Conservation (phyloP, 805 yeast species). For the Hanseniaspora occidentalis region DNA sequence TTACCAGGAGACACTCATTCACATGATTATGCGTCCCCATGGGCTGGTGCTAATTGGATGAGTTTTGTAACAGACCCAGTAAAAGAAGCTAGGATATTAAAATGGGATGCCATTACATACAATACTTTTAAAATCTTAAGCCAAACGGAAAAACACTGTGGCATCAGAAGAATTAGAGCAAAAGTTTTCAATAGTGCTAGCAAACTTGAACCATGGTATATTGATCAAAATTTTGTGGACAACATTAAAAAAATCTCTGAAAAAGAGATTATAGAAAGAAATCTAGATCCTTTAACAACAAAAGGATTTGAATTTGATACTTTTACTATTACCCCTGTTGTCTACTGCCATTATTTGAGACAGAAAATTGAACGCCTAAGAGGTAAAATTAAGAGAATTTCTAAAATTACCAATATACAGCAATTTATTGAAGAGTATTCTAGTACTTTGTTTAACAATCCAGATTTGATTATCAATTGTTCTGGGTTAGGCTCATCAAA, state of each 20-base stretch:
- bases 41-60: conserved; percentile 65
- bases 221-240: conserved; percentile 25
- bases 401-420: conserved; percentile 10
- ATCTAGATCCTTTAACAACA: conserved; percentile 22
- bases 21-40: conserved; percentile 46
- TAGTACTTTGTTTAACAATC: conserved; percentile 32
- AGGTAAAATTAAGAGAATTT: conserved; percentile 31
- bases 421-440: conserved; percentile 26
- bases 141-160: conserved; percentile 34
- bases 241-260: conserved; percentile 26
- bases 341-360: conserved; percentile 41
- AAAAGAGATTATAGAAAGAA: conserved; percentile 22
- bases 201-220: conserved; percentile 38
- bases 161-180: conserved; percentile 25
- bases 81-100: background rate
- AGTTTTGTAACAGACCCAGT: conserved; percentile 26
- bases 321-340: conserved; percentile 45
- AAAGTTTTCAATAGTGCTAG: conserved; percentile 10
- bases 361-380: conserved; percentile 35
- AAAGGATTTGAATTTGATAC: conserved; percentile 39
- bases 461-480: conserved; percentile 45
- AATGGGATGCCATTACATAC: conserved; percentile 36
- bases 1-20: conserved; percentile 46
- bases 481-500: conserved; percentile 38
- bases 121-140: conserved; percentile 34